A percentile compares a stretch with the other conserved stretches of the same genome.
These are phyloP conservation scores for Trichosporon sp. DNA, from an alignment of 1,284 basidiomycete species.

Conservation along the genomic window DNA sequence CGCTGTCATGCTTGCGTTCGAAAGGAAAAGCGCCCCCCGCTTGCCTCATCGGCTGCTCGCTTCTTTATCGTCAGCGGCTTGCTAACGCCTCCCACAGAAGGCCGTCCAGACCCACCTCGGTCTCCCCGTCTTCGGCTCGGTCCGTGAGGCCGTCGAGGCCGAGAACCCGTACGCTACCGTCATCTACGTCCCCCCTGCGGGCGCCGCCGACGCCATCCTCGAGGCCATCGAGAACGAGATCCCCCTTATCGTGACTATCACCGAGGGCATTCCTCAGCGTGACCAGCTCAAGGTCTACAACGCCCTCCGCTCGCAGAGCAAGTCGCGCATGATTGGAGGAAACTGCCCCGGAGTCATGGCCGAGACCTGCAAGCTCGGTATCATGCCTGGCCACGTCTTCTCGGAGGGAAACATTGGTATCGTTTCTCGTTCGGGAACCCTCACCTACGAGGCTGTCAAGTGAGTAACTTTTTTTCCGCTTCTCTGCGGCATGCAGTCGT, in stretches of 20 bases:
- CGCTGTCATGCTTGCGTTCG: too few relatives aligned
- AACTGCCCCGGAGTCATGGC: conserved; percentile 99
- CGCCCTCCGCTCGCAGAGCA: conserved; percentile 87
- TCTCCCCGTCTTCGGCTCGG: conserved; percentile 87
- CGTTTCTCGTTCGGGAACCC: conserved; percentile 90
- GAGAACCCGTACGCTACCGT: conserved; percentile 84
- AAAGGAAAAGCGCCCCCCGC: too few relatives aligned
- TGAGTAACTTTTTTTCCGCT: conserved; percentile 23
- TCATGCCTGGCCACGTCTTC: conserved; percentile 98
- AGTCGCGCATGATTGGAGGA: conserved; percentile 81
- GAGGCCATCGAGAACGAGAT: conserved; percentile 98
- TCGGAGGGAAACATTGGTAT: conserved; percentile 91
- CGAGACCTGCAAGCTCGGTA: conserved; percentile 98
- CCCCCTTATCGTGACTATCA: conserved; percentile 91
- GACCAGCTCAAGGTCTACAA: conserved; percentile 94
- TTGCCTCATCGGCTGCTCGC: not conserved
- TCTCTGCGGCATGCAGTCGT: not conserved
- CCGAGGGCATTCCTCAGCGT: conserved; percentile 92
- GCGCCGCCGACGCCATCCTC: conserved; percentile 88
- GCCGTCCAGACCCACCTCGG: conserved; percentile 94
- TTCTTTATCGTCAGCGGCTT: not conserved
- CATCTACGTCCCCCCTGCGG: conserved; percentile 90
- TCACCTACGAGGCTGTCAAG: conserved; percentile 50
- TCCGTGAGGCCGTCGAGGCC: conserved; percentile 81
- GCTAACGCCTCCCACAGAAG: conserved; percentile 53